Evolutionary conservation across 768 basidiomycete genomes (phyloP).

Genomic region (Amanita rubescens): DNA sequence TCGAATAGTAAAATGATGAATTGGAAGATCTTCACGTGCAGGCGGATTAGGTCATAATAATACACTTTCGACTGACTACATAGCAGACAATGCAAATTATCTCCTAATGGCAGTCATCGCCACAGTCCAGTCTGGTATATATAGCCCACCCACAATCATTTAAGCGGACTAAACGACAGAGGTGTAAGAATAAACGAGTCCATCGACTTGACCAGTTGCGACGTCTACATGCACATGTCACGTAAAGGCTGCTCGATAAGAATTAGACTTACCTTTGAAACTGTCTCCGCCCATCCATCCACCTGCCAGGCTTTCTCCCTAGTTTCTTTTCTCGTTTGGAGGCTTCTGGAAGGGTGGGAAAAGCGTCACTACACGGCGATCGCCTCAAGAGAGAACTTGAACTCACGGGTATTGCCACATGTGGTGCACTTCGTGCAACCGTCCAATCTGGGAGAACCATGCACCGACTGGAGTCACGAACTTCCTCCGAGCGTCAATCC

Average conservation of each 20-base stretch:
- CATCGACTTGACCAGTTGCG: constrained; percentile 82
- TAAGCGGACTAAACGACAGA: constrained; percentile 78
- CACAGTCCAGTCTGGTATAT: no score
- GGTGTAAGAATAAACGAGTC: constrained; percentile 78
- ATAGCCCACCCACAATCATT: constrained; percentile 43
- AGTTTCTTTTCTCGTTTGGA: constrained; percentile 75
- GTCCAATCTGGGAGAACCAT: constrained; percentile 88
- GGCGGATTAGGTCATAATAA: constrained; percentile 1
- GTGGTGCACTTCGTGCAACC: constrained; percentile 86
- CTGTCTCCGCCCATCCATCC: constrained; percentile 94
- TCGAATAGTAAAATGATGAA: constrained; percentile 9
- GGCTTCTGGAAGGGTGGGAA: constrained; percentile 35
- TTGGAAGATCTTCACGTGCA: constrained; percentile 4
- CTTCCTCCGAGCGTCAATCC: constrained; percentile 88
- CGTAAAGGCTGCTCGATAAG: neutral
- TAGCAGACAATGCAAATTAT: no score
- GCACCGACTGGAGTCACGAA: constrained; percentile 83
- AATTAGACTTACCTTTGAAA: constrained; percentile 63
- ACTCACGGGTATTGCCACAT: constrained; percentile 92
- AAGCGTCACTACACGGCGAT: constrained; percentile 1
- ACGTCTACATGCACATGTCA: constrained; percentile 51
- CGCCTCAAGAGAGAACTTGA: constrained; percentile 23
- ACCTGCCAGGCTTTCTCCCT: constrained; percentile 91
- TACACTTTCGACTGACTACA: neutral
- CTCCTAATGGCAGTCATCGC: no score